Evolutionary conservation across 2,329 filamentous ascomycete species (phyloP), one percentile per base, ranked within the genome.

Genomic region (Epichloe hybrida): DNA sequence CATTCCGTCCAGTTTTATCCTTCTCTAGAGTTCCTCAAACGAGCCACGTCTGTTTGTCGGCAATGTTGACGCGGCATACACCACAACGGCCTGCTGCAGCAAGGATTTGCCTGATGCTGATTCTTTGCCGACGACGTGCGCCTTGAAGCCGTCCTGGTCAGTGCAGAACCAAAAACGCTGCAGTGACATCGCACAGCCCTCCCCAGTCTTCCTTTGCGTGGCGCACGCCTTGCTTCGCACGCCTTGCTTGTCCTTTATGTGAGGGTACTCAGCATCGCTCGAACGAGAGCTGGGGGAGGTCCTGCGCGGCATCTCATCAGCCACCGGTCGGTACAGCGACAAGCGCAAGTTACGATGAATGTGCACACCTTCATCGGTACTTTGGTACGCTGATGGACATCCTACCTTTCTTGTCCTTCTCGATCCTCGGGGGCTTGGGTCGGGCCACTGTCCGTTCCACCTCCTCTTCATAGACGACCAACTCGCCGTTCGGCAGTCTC

Each of bases 341-440:
- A 50, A 45, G 50, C 39, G 36, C 39, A 52, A 50, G 44, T 45
- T 49, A 49, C 49, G 57, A 46, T 54, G 58, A 56, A 59, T 60
- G 60, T 59, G 66, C 74, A 66, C 70, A 75, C 72, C 72, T 75
- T 74, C 69, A 76, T 69, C 73, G 79, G 69, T 81, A 77, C 72
- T 82, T 81, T 63, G 85, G 86, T 69, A 87, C 79, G 73, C 85
- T 86, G 72, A 90, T 82, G 74, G 83, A 80, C 81, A 93, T 83
- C 86, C 84, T 93, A 94, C 90, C 89, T 89, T 87, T 93, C 75
- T 84, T 84, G 72, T 96, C 88, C 75, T 86, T 88, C 71, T 88
- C 86, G 61, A 95, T 81, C 59, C 84, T 75, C 55, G 86, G 72
- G 50, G 78, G 78, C 64, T 71, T 76, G 61, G 69, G 69, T 46